Percentiles rank a stretch among this genome's conserved stretches.
phyloP scores from a whole-genome alignment of 2,329 filamentous ascomycete species.

The Erysiphe pisi region DNA sequence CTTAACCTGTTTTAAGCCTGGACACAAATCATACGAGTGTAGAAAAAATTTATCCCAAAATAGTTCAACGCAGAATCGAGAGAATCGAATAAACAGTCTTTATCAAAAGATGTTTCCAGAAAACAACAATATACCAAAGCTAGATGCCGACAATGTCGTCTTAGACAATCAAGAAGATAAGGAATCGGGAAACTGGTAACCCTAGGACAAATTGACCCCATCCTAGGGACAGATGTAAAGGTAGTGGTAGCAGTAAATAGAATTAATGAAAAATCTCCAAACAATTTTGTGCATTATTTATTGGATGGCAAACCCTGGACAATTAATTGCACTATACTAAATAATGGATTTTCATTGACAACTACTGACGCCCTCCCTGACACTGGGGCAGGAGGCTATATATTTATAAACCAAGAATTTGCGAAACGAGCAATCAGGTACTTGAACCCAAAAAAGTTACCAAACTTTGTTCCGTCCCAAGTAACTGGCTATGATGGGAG shows the following conservation, averaged over 20 bases:
- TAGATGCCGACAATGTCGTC: too few relatives aligned
- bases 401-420: background rate
- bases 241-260: background rate
- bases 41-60: too few relatives aligned
- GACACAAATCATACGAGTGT: too few relatives aligned
- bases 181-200: background rate
- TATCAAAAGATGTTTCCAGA: too few relatives aligned
- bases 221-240: background rate
- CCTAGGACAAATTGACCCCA: constrained; percentile 14
- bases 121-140: too few relatives aligned
- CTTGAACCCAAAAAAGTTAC: background rate
- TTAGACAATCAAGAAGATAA: background rate
- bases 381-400: background rate
- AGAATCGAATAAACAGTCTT: too few relatives aligned
- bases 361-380: background rate
- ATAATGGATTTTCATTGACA: too few relatives aligned
- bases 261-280: constrained; percentile 5
- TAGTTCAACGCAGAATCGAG: too few relatives aligned
- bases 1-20: too few relatives aligned
- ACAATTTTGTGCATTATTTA: background rate
- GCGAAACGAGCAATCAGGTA: background rate
- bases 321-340: too few relatives aligned
- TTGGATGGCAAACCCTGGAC: too few relatives aligned
- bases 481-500: background rate
- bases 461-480: background rate